Percentiles rank a stretch among this genome's conserved stretches.
phyloP scores from a whole-genome alignment of 192 early-diverging fungal species.

The Coemansia sp. region DNA sequence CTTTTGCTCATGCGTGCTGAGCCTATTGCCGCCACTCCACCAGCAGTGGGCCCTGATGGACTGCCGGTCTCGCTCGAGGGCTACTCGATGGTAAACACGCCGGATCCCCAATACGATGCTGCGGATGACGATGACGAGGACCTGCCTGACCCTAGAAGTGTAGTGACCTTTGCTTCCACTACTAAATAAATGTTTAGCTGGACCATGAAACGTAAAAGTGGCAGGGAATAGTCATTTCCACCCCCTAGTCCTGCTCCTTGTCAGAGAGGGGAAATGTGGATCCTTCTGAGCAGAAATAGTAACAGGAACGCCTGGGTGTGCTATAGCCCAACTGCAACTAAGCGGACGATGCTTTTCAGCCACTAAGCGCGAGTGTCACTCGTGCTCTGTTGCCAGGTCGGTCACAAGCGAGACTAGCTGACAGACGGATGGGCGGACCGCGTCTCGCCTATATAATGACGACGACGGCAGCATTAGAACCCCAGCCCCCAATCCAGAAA shows the following conservation, averaged over 20 bases:
- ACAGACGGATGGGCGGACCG: not conserved
- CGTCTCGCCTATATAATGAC: not conserved
- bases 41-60: constrained; percentile 4
- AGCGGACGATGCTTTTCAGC: not conserved
- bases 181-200: not conserved
- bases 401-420: not conserved
- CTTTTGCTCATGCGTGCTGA: constrained; percentile 27
- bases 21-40: constrained; percentile 9
- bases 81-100: constrained; percentile 27
- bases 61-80: constrained; percentile 18
- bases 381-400: not conserved
- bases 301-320: not conserved
- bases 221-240: not conserved
- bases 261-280: not conserved
- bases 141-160: constrained; percentile 11
- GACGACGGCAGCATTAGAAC: not conserved
- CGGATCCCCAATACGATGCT: constrained; percentile 4
- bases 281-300: constrained; percentile 3
- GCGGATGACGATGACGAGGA: constrained; percentile 6
- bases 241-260: not conserved
- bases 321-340: not conserved
- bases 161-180: not conserved
- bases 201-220: not conserved
- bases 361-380: not conserved
- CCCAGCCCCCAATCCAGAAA: not conserved